Evolutionary conservation across 2,329 filamentous ascomycete species (phyloP), one percentile per base, ranked within the genome.

Genomic region (Cephalotrichum gorgonifer): DNA sequence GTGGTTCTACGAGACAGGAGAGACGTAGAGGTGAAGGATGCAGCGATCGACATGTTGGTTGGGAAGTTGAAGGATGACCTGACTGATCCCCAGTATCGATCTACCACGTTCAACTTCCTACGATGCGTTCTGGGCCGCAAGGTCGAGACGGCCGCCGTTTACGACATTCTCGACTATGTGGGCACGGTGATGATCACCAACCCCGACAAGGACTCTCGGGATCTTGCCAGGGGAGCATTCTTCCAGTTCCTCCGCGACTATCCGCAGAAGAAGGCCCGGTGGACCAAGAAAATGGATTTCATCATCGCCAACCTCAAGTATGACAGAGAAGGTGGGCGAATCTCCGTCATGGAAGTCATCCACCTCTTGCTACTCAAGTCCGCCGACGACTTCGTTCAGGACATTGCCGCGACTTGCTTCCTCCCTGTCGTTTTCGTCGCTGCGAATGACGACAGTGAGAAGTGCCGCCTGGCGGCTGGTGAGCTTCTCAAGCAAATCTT

Each of bases 151-250:
- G 84, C 90, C 0, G 78, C 85, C 39, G 83, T 98, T 27, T 98
- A 98, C 61, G 91, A 97, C 60, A 84, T 86, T 8, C 78, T 96
- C 54, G 93, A 98, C 62, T 83, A 89, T 58, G 84, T 95, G 27
- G 88, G 88, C 43, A 83, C 79, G 3, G 85, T 96, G 63, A 97
- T 97, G 90, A 86, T 98, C 50, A 95, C 86, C 42, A 97, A 97
- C 61, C 88, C 95, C 54, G 90, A 94, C 56, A 85, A 86, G 56
- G 83, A 86, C 54, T 91, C 91, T 2, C 80, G 93, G 47, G 88
- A 96, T 62, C 73, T 95, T 33, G 90, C 91, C 14, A 78, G 93
- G 50, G 88, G 88, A 20, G 85, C 88, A 14, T 98, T 94, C 65
- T 85, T 95, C 64, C 88, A 96, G 56, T 98, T 98, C 68, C 71